A percentile compares a stretch with the other conserved stretches of the same genome.
phyloP scores from a whole-genome alignment of 1,284 basidiomycete species.

The Trichosporon coremiiforme region DNA sequence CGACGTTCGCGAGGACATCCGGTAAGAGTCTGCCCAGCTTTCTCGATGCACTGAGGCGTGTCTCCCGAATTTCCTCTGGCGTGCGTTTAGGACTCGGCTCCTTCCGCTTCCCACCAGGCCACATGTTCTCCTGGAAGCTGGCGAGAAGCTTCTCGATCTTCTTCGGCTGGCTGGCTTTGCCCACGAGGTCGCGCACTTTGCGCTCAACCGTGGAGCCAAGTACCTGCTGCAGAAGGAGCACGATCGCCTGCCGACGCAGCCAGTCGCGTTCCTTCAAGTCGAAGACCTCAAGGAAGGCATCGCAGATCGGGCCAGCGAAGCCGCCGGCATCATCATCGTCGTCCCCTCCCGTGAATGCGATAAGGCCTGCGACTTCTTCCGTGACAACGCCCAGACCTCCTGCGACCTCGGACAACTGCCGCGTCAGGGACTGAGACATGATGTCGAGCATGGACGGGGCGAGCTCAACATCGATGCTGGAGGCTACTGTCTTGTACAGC shows the following conservation, averaged over 20 bases:
- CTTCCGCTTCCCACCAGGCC: conserved; percentile 78
- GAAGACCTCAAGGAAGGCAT: conserved; percentile 87
- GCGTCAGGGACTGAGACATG: conserved; percentile 67
- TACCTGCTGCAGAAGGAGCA: conserved; percentile 93
- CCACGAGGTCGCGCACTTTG: conserved; percentile 74
- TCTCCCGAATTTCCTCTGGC: conserved; percentile 72
- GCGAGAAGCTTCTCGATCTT: conserved; percentile 69
- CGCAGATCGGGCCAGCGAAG: conserved; percentile 94
- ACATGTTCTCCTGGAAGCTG: conserved; percentile 71
- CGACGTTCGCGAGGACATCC: conserved; percentile 93
- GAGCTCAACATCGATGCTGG: conserved; percentile 77
- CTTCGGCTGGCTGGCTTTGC: conserved; percentile 65
- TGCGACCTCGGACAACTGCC: conserved; percentile 83
- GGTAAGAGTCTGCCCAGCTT: conserved; percentile 80
- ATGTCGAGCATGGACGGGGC: conserved; percentile 92
- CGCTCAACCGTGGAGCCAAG: conserved; percentile 93
- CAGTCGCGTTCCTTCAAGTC: conserved; percentile 94
- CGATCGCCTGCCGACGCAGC: conserved; percentile 92
- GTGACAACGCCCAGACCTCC: conserved; percentile 78
- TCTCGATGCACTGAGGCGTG: conserved; percentile 79
- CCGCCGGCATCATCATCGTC: conserved; percentile 82
- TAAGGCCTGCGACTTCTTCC: conserved; percentile 56
- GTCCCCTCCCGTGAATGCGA: conserved; percentile 58
- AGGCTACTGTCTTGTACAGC: conserved; percentile 77
- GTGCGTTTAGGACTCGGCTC: conserved; percentile 67